Evolutionary conservation across 2,329 filamentous ascomycete genomes (phyloP), one percentile per base, ranked within the genome.

Genomic region (Fusarium pseudoanthophilum): DNA sequence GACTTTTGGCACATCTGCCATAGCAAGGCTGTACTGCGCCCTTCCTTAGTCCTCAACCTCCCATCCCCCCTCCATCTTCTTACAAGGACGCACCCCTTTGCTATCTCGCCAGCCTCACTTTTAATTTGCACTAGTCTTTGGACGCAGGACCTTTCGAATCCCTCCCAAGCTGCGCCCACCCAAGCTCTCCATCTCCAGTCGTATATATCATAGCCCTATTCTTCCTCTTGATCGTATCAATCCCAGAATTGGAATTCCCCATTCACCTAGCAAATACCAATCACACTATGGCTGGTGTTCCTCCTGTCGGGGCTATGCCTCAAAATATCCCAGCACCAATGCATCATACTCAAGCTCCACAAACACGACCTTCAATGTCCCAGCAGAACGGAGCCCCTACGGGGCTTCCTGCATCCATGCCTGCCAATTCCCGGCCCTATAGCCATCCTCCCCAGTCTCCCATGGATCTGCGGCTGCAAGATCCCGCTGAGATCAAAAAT

Each of bases 401-500:
- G 40, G 58, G 32, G 30, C 55, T 69, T 20, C 71, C 60, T 43
- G 39, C 56, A 61, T 60, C 56, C 24, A 56, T 60, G 60, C 60
- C 59, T 45, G 45, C 26, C 55, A 68, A 51, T 30, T 30, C 43
- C 21, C 64, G 60, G 7, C 24, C 45, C n/a, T 62, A 62, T 36
- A 63, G 53, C 26, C 67, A 70, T 36, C 67, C 67, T 43, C 72
- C 69, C 45, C 43, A 49, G n/a, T 72, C 67, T 49, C 76, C 70
- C 18, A 42, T 32, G 39, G 71, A 76, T 28, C 71, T 77, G 42
- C 74, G 57, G 60, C 64, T 48, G 30, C 71, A 69, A 51, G 65
- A 64, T 32, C 37, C 64, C 11, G 64, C 74, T 20, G 75, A 79
- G 48, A 71, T 79, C 26, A 80, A 78, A 13, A 84, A 87, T 60